Conservation (phyloP, 1,139 yeast species). For the Spathaspora sp. region DNA sequence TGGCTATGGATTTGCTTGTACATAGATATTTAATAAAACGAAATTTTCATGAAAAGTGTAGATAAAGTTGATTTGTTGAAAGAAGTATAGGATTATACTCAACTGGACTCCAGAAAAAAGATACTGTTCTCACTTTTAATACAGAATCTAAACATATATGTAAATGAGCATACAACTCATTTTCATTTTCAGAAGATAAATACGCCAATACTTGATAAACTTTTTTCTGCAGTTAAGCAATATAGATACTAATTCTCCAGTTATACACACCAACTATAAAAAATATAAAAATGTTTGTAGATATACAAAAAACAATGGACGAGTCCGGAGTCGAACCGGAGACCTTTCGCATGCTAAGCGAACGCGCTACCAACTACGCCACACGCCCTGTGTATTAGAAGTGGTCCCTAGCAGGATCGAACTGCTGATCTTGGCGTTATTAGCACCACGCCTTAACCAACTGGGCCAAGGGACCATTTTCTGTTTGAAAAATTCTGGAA, state of each 20-base stretch:
- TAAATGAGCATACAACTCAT: too few relatives aligned
- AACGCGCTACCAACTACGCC: conserved; percentile 94
- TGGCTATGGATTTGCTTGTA: not conserved
- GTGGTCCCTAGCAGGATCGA: conserved; percentile 86
- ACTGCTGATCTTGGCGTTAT: conserved; percentile 83
- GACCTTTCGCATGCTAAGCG: conserved; percentile 91
- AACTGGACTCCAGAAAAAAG: too few relatives aligned
- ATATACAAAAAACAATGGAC: conserved; percentile 54
- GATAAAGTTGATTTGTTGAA: not conserved
- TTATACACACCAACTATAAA: too few relatives aligned
- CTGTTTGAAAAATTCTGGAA: not conserved
- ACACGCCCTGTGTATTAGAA: conserved; percentile 61
- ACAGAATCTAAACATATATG: too few relatives aligned
- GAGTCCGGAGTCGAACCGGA: conserved; percentile 90
- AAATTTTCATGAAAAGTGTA: not conserved
- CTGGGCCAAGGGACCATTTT: conserved; percentile 77
- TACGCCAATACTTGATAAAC: too few relatives aligned
- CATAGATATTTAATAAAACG: not conserved
- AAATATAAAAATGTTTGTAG: too few relatives aligned
- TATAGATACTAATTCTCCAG: too few relatives aligned
- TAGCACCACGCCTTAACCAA: conserved; percentile 92
- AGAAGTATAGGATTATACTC: not conserved
- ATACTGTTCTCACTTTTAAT: too few relatives aligned
- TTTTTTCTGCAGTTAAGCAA: too few relatives aligned
- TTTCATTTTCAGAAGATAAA: too few relatives aligned